phyloP scores from a whole-genome alignment of 1,284 basidiomycete genomes.

The Schizopora paradoxa region DNA sequence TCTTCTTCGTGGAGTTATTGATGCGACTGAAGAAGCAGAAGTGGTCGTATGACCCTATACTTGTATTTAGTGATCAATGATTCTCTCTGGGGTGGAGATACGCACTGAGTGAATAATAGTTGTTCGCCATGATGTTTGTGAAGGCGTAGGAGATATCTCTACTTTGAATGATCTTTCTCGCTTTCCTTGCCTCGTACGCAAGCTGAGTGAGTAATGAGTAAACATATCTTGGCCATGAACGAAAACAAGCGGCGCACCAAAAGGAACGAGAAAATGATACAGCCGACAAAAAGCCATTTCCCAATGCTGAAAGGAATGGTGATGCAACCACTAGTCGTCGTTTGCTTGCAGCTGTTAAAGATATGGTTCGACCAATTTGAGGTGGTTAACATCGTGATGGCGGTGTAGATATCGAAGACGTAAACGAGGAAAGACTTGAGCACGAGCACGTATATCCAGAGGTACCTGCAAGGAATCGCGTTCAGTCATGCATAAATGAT shows the following conservation, averaged over 20 bases:
- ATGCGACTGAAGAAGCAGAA: slow-evolving; percentile 99
- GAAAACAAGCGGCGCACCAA: slow-evolving; percentile 47
- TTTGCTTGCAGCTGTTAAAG: slow-evolving; percentile 62
- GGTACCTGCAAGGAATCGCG: slow-evolving; percentile 60
- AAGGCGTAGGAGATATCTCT: slow-evolving; percentile 96
- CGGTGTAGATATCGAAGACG: slow-evolving; percentile 96
- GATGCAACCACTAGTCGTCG: slow-evolving; percentile 61
- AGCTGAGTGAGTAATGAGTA: slow-evolving; percentile 33
- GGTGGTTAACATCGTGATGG: slow-evolving; percentile 93
- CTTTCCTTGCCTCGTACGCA: slow-evolving; percentile 88
- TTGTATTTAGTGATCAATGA: slow-evolving; percentile 14
- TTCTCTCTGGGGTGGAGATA: slow-evolving; percentile 18
- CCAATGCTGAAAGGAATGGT: slow-evolving; percentile 86
- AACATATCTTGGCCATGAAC: neutral
- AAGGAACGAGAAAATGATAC: slow-evolving; percentile 96
- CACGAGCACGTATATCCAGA: slow-evolving; percentile 87
- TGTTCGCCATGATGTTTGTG: slow-evolving; percentile 95
- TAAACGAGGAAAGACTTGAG: slow-evolving; percentile 96
- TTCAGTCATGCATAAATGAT: slow-evolving; percentile 4
- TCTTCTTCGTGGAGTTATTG: slow-evolving; percentile 90
- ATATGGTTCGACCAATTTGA: slow-evolving; percentile 88
- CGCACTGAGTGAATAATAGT: slow-evolving; percentile 89
- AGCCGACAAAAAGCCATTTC: slow-evolving; percentile 96
- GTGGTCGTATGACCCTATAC: slow-evolving; percentile 85
- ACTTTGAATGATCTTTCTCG: slow-evolving; percentile 89